Base-by-base conservation (phyloP, 768 basidiomycete species). In the Termitomyces sp. region DNA sequence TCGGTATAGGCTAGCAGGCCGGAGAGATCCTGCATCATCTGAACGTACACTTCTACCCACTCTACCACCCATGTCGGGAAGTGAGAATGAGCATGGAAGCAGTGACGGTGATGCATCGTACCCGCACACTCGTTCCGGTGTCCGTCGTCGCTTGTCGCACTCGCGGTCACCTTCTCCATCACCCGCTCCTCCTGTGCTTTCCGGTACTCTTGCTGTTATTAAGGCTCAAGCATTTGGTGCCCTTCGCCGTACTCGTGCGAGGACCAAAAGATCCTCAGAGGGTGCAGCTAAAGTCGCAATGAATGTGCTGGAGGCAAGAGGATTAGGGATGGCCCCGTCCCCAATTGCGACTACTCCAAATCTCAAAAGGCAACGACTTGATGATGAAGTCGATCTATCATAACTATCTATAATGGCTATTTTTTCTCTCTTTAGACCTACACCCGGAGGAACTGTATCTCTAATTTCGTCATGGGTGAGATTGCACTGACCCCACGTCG, bases 221-320 rank as follows among this genome's bases (percentile, higher is more conserved):
- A 94, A 94, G 76, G 92, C 92, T 46, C 91, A 94, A 71, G 88
- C 92, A 42, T 94, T 94, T 71, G 92, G 92, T 36, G 90, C 90
- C 20, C 78, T 92, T 65, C 88, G 92, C 55, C 82, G 92, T 72
- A 89, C 91, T 58, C 85, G 92, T 61, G 81, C 88, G 46, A 82
- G 89, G 63, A 81, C 84, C 55, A 93, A 89, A 78, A 88, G 84
- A 73, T 76, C 85, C 40, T 83, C 89, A 46, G 91, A 91, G 64
- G 86, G 76, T 22, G 79, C 85, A 42, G 85, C 89, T 36, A 88
- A 86, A 63, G 88, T 89, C 63, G 90, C 91, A 4, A 82, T 90
- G 74, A 88, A 92, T 73, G 89, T 90, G n/a, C 77, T 93, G 52
- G 88, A 91, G 74, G 85, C 91, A 55, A 82, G 90, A 70, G 92